A percentile compares a stretch with the other conserved stretches of the same genome.
Conservation (phyloP, 352 stramenopile genomes). For the Thraustochytrium aureum region DNA sequence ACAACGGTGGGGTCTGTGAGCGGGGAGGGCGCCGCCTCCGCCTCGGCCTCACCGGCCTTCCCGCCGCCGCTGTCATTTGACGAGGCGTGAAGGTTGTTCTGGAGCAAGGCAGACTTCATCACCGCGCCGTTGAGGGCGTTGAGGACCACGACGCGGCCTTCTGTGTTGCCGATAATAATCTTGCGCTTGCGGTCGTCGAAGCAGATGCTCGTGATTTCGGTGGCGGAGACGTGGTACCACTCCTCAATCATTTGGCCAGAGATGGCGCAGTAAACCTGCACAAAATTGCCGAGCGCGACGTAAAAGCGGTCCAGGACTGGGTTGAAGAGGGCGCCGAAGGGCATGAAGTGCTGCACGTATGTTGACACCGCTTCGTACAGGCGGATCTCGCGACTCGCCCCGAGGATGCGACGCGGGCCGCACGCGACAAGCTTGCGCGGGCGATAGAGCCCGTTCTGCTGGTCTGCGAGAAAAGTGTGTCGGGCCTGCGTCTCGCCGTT, state of each 20-base stretch:
- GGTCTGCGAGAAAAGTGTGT: conserved; percentile 41
- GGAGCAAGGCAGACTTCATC: conserved; percentile 26
- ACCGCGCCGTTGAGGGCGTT: conserved; percentile 58
- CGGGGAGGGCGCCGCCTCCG: not conserved
- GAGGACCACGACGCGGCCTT: conserved; percentile 53
- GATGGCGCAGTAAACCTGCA: conserved; percentile 57
- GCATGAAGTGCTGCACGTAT: conserved; percentile 56
- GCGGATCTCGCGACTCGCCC: conserved; percentile 34
- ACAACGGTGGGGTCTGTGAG: not conserved
- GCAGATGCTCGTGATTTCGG: conserved; percentile 56
- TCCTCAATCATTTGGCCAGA: conserved; percentile 51
- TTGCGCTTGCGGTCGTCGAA: conserved; percentile 58
- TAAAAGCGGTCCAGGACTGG: conserved; percentile 55
- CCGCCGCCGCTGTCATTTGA: not conserved
- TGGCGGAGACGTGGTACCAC: conserved; percentile 53
- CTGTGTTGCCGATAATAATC: conserved; percentile 56
- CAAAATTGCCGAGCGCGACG: conserved; percentile 44
- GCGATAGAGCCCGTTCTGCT: conserved; percentile 11
- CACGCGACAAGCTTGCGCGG: conserved; percentile 10
- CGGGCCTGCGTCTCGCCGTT: conserved; percentile 1
- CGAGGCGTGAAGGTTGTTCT: not conserved
- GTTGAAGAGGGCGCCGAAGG: conserved; percentile 56
- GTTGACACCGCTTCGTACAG: conserved; percentile 44
- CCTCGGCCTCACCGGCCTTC: not conserved
- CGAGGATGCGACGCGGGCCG: conserved; percentile 7